Evolutionary conservation across 768 basidiomycete genomes (phyloP).

Genomic region (Mycena crocata): DNA sequence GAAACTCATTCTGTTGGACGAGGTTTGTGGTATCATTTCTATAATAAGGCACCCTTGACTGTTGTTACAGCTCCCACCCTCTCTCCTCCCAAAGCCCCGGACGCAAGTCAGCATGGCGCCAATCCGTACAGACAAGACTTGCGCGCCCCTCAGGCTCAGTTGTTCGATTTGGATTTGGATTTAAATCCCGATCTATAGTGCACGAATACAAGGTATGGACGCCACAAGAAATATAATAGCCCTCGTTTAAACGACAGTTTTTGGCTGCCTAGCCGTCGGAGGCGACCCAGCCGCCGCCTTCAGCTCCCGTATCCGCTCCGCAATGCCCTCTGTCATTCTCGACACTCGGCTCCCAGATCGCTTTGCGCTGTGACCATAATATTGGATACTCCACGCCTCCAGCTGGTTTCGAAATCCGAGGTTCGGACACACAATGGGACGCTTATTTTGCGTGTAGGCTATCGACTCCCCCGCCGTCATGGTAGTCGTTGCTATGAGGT

Average conservation of each 20-base stretch:
- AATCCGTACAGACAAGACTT: constrained; percentile 82
- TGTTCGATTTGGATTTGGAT: constrained; percentile 87
- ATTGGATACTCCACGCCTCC: constrained; percentile 27
- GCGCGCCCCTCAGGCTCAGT: constrained; percentile 66
- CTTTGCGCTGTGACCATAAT: constrained; percentile 21
- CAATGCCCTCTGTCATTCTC: constrained; percentile 39
- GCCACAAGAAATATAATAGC: constrained; percentile 5
- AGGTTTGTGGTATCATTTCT: constrained; percentile 57
- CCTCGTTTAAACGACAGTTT: constrained; percentile 1
- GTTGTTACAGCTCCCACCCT: constrained; percentile 65
- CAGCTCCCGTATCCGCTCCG: constrained; percentile 46
- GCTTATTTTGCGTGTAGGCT: constrained; percentile 63
- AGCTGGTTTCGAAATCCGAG: constrained; percentile 72
- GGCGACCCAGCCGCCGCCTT: constrained; percentile 31
- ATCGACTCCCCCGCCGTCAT: constrained; percentile 69
- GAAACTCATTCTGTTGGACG: constrained; percentile 87
- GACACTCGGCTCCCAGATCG: constrained; percentile 14
- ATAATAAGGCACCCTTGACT: constrained; percentile 16
- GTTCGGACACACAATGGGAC: constrained; percentile 74
- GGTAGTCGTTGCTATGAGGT: constrained; percentile 64
- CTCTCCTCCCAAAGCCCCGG: constrained; percentile 63
- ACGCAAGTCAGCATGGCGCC: constrained; percentile 62
- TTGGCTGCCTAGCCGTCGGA: constrained; percentile 8
- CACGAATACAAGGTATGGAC: neutral
- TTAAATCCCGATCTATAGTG: constrained; percentile 81